Evolutionary conservation across 73 alveolate species (phyloP), one percentile per base, ranked within the genome.

Genomic region (Tetrahymena borealis): DNA sequence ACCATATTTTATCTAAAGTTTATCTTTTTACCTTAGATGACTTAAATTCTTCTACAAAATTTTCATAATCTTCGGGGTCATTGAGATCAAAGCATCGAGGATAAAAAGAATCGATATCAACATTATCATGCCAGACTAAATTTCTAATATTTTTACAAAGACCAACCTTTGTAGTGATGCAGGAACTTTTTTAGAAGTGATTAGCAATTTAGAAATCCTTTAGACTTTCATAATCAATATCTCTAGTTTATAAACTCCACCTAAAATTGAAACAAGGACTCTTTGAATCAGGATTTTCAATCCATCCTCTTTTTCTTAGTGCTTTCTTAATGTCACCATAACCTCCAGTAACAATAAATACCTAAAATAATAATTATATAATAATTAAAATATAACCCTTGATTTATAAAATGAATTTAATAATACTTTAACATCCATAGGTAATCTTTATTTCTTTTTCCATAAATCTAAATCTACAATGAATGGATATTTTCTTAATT

Each of bases 21-120:
- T 94, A 60, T 12, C 96, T 39, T n/a, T 95, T 97, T 38, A 99
- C 99, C 91, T 97, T 98, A 28, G 97, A 94, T 4, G 96, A 95
- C 60, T 98, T 98, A 91, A 98, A 98, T 40, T 98, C 99, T 92
- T 96, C 98, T 31, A 96, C 93, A 91, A 98, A 98, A 94, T 98
- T 99, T 92, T 98, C 99, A 31, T 94, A 92, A 77, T 98, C 99
- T 60, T 96, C 98, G 85, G 96, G 96, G 78, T 97, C 98, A 37
- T 97, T 92, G 77, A 98, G 91, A 94, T 98, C 99, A 94, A 95
- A 98, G 39, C 99, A 97, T 90, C 99, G 94, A 38, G 99, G 99
- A 91, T 95, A 98, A 95, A 98, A 98, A 32, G 98, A 96, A 94
- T 98, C 99, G 15, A 97, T 96, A 94, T 98, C 99, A 39, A 98